Base-by-base conservation (phyloP, 1,139 yeast genomes). In the Candida anutae region DNA sequence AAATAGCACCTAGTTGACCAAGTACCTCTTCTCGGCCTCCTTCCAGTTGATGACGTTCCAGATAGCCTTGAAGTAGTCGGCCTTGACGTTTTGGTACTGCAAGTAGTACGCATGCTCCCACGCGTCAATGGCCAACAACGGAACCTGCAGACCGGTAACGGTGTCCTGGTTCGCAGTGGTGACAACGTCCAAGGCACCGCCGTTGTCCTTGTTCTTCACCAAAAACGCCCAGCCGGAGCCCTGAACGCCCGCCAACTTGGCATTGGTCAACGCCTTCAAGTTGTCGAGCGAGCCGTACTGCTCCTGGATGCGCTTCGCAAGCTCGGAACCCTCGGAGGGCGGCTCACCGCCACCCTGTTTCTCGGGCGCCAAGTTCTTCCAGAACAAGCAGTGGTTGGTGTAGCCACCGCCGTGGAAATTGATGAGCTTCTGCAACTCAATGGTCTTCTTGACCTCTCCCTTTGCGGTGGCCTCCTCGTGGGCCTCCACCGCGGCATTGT, bases 71-170 rank as follows among this genome's bases (percentile, higher is more conserved):
- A 88, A 88, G 67, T 88, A 88, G 55, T 88, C 95, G 27, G 62
- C 94, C 72, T 88, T 88, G 55, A 80, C 90, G 64, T 88, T 88
- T 63, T 84, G 82, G 69, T 88, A 88, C 62, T 88, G 96, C 62
- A 88, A 71, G 73, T 88, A 88, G 69, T 87, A 88, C 31, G 97
- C 96, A 53, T 88, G 97, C 62, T 88, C 97, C 97, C 97, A 88
- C 37, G 97, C 96, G 52, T 88, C 97, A 55, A 88, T 84, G 30
- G 95, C 97, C 36, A 88, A 72, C 56, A 88, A 67, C 28, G 96
- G 95, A 31, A 76, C 69, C 52, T 74, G 69, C 17, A 73, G 65
- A 23, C 85, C 81, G 27, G 81, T 69, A 22, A 83, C 85, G 23
- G 94, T 82, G 60, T 88, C 97, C 61, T 88, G 97, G 69, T 88